These are phyloP conservation scores for Boletus fagicola DNA, from an alignment of 768 basidiomycete species.

Conservation along the genomic window DNA sequence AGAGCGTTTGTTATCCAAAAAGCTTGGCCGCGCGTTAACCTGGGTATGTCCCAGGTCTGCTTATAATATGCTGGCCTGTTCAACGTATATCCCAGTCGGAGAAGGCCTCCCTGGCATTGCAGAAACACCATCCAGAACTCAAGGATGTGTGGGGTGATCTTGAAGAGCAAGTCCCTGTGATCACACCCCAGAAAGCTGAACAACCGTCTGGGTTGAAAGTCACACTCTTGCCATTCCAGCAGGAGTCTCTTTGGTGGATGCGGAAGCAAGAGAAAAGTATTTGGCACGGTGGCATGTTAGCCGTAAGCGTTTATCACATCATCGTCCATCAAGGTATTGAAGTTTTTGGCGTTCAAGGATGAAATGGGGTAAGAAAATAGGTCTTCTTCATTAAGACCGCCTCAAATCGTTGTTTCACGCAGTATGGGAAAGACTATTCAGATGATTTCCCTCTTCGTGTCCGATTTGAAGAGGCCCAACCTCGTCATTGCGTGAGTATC, in stretches of 20 bases:
- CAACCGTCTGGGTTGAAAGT: slow-evolving; percentile 86
- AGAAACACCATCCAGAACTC: slow-evolving; percentile 76
- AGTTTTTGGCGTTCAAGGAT: slow-evolving; percentile 45
- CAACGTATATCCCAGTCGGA: slow-evolving; percentile 56
- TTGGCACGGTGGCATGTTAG: slow-evolving; percentile 92
- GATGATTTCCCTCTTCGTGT: slow-evolving; percentile 85
- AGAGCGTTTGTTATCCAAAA: slow-evolving; percentile 46
- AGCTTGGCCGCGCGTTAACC: slow-evolving; percentile 75
- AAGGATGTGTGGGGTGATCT: slow-evolving; percentile 86
- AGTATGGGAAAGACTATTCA: slow-evolving; percentile 98
- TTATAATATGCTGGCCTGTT: slow-evolving; percentile 6
- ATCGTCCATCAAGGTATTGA: slow-evolving; percentile 7
- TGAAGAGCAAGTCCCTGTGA: slow-evolving; percentile 55
- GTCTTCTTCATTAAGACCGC: background rate
- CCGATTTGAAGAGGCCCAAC: slow-evolving; percentile 76
- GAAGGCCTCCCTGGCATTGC: slow-evolving; percentile 60
- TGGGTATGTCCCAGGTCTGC: slow-evolving; percentile 43
- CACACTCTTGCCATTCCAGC: slow-evolving; percentile 89
- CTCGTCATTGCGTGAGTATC: slow-evolving; percentile 84
- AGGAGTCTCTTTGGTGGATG: slow-evolving; percentile 96
- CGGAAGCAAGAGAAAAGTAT: slow-evolving; percentile 81
- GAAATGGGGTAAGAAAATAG: slow-evolving; percentile 76
- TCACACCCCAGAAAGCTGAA: slow-evolving; percentile 64
- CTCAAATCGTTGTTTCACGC: slow-evolving; percentile 13
- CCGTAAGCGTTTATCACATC: slow-evolving; percentile 47